Evolutionary conservation across 2,329 filamentous ascomycete species (phyloP), one percentile per base, ranked within the genome.

Genomic region (Dissoconium aciculare): DNA sequence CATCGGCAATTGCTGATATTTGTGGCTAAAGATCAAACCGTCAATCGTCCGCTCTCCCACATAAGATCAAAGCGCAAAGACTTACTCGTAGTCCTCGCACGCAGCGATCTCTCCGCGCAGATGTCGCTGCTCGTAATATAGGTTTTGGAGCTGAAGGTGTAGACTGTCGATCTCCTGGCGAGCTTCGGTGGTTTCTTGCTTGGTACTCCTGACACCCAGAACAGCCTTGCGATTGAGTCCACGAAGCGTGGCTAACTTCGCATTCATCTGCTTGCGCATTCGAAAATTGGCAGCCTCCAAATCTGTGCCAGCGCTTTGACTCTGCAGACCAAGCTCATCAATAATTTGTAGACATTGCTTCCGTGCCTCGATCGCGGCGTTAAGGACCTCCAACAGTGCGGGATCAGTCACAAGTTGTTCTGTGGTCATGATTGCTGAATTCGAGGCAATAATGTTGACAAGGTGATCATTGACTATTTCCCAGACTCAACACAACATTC

Each of bases 81-180:
- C 80, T 39, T 60, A 92, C 83, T 93, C 81, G 47, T 91, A 94
- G 30, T 76, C 78, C 52, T 93, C 81, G 54, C 89, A 95, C 5
- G 81, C 83, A 1, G 71, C 64, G 38, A 98, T 95, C 58, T 98
- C 89, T 28, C 81, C 81, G 41, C 80, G 74, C 32, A 98, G 62
- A 55, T 94, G 84, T 32, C 82, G 68, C 59, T 95, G 85, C 56
- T 98, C 87, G 51, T 98, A 98, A 55, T 89, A 91, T 5, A 98
- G 62, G 50, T 98, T 98, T 57, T 95, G 87, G 33, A 98, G 66
- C 50, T 92, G 81, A 21, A 98, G 66, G 52, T 95, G 85, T 38
- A 98, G 65, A 29, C 77, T 73, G 53, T 98, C 89, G 41, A 95
- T 83, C 57, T 93, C 83, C 47, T 87, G 80, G 28, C 85, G 74